Percentiles rank a stretch among this genome's conserved stretches.
Evolutionary conservation across 495 filamentous ascomycete genomes (phyloP).

Genomic region (Thermochaetoides thermophila): DNA sequence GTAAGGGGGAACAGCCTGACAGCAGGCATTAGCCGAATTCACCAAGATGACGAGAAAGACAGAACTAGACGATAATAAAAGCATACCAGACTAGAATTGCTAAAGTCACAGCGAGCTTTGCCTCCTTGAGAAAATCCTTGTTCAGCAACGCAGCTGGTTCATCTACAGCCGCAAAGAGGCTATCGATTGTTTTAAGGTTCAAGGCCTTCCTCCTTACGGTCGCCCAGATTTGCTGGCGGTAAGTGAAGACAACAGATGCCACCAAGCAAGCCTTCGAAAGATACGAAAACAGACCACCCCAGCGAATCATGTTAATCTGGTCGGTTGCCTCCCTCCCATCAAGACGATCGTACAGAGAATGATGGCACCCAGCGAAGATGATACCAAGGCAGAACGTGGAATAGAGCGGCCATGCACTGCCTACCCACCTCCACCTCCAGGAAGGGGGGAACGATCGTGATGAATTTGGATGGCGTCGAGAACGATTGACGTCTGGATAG

Average conservation of each 20-base stretch:
- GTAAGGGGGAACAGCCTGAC: conserved; percentile 16
- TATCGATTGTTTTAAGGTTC: conserved; percentile 17
- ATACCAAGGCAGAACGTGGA: conserved; percentile 10
- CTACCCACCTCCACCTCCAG: conserved; percentile 7
- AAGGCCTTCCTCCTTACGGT: conserved; percentile 13
- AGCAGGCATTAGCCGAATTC: too few species aligned
- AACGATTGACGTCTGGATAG: not conserved
- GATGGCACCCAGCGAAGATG: conserved; percentile 11
- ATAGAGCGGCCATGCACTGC: conserved; percentile 14
- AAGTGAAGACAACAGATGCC: conserved; percentile 15
- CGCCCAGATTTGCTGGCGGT: conserved; percentile 17
- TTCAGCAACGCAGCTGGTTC: conserved; percentile 19
- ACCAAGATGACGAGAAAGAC: conserved; percentile 1
- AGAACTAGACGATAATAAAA: not conserved
- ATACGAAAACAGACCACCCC: conserved; percentile 15
- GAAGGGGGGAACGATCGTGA: not conserved
- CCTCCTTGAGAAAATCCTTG: conserved; percentile 18
- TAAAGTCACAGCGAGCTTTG: conserved; percentile 17
- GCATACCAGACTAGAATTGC: conserved; percentile 19
- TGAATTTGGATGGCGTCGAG: not conserved
- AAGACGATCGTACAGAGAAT: conserved; percentile 12
- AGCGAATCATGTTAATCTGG: conserved; percentile 17
- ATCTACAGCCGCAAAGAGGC: conserved; percentile 19
- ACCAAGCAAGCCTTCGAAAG: conserved; percentile 13
- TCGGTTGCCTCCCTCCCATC: conserved; percentile 12